Evolutionary conservation across 495 filamentous ascomycete genomes (phyloP), one percentile per base, ranked within the genome.

Genomic region (Chlorociboria aeruginascens): DNA sequence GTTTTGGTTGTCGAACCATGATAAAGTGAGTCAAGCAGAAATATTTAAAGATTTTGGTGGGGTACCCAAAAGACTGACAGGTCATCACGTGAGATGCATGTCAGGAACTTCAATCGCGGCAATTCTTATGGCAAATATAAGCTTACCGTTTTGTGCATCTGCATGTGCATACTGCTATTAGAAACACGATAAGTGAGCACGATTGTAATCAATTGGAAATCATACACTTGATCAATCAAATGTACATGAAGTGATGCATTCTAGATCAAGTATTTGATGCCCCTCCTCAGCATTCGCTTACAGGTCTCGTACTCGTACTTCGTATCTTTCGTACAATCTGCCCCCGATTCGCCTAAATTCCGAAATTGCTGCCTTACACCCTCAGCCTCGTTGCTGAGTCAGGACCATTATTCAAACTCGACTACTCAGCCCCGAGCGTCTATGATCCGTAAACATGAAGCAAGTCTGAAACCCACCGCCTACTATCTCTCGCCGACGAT

Each of bases 391-490:
- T 35, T 7, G 33, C 13, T 35, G 1, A 35, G 13, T 35, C 33
- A 35, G 33, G 10, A 13, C 13, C 33, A 12, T 10, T 11, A 14
- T n/a, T 13, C 32, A 7, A 40, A 36, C 10, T 46, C 43, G 32
- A 43, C 32, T 45, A 30, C 32, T 33, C 33, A 48, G 48, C 31
- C 16, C 37, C 39, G 37, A 25, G 37, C 36, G 14, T 39, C 12
- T 7, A 25, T 25, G 20, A 25, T 25, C 1, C 38, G n/a, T 17
- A 40, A 31, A 8, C 32, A 38, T 54, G 46, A 54, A 54, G 44
- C 46, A 52, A 20, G 30, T 37, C 35, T 52, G 53, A 56, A 56
- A 56, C 53, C 45, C 30, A 39, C 40, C 45, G 42, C 42, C 33
- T 11, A 35, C 33, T 37, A 43, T 50, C 28, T 48, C 20, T 25